A percentile compares a stretch with the other conserved stretches of the same genome.
Conservation (phyloP, 257 asterid species). For the Nicotiana noctiflora region DNA sequence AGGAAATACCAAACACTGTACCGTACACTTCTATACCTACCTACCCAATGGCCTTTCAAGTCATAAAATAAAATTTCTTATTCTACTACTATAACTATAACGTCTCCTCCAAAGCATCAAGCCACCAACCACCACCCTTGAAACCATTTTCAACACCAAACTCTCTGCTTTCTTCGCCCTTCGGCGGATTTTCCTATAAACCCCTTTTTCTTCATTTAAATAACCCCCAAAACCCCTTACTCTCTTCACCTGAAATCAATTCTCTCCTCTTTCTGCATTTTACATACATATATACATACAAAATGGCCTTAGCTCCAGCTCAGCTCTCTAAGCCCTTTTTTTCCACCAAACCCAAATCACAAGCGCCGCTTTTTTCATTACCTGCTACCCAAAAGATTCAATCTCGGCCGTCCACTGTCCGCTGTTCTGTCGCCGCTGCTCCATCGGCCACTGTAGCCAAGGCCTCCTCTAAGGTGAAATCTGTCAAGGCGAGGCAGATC, state of each 20-base stretch:
- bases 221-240: background rate
- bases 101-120: conserved; percentile 23
- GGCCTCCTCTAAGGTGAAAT: conserved; percentile 43
- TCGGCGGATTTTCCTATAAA: conserved; percentile 49
- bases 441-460: conserved; percentile 28
- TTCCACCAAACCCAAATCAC: conserved; percentile 51
- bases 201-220: background rate
- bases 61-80: background rate
- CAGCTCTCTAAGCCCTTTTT: conserved; percentile 53
- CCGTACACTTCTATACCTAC: background rate
- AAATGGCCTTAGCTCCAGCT: conserved; percentile 62
- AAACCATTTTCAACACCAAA: background rate
- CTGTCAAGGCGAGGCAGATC: conserved; percentile 89
- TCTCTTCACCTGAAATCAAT: background rate
- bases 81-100: background rate
- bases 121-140: conserved; percentile 20
- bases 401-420: conserved; percentile 34
- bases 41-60: background rate
- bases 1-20: background rate
- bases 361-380: conserved; percentile 29
- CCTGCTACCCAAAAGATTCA: conserved; percentile 29
- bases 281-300: background rate
- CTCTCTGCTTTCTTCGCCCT: conserved; percentile 42
- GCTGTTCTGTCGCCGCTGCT: conserved; percentile 53
- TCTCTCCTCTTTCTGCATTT: background rate